phyloP scores from a whole-genome alignment of 139 green algal species.

The Tetradesmus lagerheimii region DNA sequence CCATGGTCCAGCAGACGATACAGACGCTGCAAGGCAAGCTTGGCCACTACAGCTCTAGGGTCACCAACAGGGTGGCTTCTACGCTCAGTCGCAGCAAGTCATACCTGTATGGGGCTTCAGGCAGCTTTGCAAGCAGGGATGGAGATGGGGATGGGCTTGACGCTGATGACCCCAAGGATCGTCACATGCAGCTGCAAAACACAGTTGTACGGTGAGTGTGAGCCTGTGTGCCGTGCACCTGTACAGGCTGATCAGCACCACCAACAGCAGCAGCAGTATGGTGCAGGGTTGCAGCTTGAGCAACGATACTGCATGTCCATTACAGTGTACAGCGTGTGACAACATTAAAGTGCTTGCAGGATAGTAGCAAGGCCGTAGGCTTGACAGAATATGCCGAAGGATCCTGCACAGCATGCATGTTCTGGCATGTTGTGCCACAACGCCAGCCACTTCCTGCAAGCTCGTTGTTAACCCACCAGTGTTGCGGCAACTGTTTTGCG shows the following conservation, averaged over 20 bases:
- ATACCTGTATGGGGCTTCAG: background rate
- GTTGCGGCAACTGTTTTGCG: background rate
- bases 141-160: background rate
- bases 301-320: background rate
- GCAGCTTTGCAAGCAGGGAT: background rate
- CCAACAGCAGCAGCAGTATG: background rate
- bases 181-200: conserved; percentile 33
- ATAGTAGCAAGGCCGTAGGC: too few relatives aligned
- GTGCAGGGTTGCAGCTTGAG: background rate
- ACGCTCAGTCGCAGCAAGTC: conserved; percentile 7
- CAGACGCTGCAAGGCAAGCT: conserved; percentile 9
- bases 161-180: background rate
- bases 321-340: too few relatives aligned
- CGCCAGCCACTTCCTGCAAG: too few relatives aligned
- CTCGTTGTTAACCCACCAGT: background rate
- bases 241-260: background rate
- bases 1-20: background rate
- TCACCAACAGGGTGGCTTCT: background rate
- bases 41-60: background rate
- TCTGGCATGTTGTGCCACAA: too few relatives aligned
- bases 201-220: conserved; percentile 20
- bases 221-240: background rate
- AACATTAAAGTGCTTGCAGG: too few relatives aligned
- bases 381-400: too few relatives aligned
- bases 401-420: too few relatives aligned